phyloP scores from a whole-genome alignment of 1,139 yeast genomes.

The Suhomyces bolitotheri region DNA sequence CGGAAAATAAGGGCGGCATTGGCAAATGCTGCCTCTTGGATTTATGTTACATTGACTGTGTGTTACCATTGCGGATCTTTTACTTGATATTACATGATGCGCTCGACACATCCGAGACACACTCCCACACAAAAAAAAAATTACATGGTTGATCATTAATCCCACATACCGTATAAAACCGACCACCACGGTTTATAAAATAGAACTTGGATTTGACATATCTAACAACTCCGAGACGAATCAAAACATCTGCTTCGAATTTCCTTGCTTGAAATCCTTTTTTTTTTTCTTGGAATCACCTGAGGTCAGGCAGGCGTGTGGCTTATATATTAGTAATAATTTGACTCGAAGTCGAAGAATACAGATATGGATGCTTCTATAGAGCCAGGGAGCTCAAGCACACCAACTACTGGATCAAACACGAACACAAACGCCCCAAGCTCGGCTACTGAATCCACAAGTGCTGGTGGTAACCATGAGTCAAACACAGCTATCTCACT shows the following conservation, averaged over 20 bases:
- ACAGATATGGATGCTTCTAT: slow-evolving; percentile 3
- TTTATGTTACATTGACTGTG: no score
- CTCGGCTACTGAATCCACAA: neutral
- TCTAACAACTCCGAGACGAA: no score
- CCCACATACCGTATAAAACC: no score
- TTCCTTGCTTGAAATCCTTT: no score
- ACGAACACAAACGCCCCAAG: neutral
- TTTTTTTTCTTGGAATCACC: slow-evolving; percentile 2
- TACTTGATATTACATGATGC: no score
- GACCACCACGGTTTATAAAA: no score
- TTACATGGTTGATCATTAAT: no score
- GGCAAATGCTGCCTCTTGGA: neutral
- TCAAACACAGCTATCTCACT: slow-evolving; percentile 4
- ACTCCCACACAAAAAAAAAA: no score
- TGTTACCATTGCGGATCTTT: no score
- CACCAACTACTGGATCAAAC: slow-evolving; percentile 1
- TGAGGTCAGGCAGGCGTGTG: neutral
- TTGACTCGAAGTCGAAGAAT: slow-evolving; percentile 3
- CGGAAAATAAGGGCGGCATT: neutral
- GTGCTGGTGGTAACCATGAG: slow-evolving; percentile 5
- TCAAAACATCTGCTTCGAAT: no score
- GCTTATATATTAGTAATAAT: slow-evolving; percentile 2
- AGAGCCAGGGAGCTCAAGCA: slow-evolving; percentile 1
- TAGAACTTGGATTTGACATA: no score
- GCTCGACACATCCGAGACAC: no score